These are phyloP conservation scores for Candida freyschussii DNA, from an alignment of 1,139 yeast species.

Conservation along the genomic window DNA sequence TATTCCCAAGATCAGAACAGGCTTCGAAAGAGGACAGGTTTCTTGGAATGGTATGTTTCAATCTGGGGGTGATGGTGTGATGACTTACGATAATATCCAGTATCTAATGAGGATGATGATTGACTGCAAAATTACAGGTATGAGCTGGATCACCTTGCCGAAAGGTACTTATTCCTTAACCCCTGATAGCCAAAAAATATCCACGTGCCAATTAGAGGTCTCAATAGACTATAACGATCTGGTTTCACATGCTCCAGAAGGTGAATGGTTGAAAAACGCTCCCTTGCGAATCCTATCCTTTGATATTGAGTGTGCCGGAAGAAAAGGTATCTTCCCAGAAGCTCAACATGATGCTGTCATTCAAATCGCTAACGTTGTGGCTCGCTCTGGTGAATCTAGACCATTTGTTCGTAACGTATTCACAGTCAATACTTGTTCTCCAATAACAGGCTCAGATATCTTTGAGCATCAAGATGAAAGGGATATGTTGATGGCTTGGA, in stretches of 20 bases:
- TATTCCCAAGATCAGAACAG: conserved; percentile 64
- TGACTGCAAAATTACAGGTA: conserved; percentile 88
- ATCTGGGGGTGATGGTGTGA: conserved; percentile 44
- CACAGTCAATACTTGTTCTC: conserved; percentile 85
- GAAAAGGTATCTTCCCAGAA: conserved; percentile 96
- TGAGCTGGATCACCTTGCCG: conserved; percentile 96
- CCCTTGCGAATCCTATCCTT: conserved; percentile 91
- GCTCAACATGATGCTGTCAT: conserved; percentile 91
- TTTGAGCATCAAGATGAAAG: conserved; percentile 70
- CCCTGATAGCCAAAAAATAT: conserved; percentile 37
- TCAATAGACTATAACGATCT: conserved; percentile 62
- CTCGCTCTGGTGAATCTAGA: conserved; percentile 70
- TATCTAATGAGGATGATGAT: conserved; percentile 84
- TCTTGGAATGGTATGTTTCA: conserved; percentile 58
- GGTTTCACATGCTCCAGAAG: conserved; percentile 81
- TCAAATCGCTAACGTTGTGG: conserved; percentile 94
- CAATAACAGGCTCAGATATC: conserved; percentile 91
- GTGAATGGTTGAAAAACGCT: conserved; percentile 90
- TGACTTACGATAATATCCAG: conserved; percentile 86
- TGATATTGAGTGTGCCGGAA: conserved; percentile 98
- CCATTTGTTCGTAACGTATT: conserved; percentile 95
- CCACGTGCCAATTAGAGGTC: conserved; percentile 86
- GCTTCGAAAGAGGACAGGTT: conserved; percentile 83
- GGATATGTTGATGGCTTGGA: conserved; percentile 83
- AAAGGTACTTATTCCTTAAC: conserved; percentile 58